phyloP scores from a whole-genome alignment of 768 basidiomycete genomes.

The Melanogaster broomeanus region DNA sequence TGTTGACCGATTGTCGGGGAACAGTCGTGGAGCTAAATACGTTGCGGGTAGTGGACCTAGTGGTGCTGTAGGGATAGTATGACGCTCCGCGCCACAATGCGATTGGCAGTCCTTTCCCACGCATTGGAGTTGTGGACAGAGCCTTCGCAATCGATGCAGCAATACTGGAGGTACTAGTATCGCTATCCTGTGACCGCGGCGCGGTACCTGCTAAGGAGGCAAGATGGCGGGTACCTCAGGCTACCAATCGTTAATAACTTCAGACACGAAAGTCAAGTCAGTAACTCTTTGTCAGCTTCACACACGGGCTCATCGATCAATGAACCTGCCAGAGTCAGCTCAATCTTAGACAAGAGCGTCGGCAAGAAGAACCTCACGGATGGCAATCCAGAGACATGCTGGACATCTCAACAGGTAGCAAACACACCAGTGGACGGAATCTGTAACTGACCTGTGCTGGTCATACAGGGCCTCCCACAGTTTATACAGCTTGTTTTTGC shows the following conservation, averaged over 20 bases:
- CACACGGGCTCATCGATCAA: background rate
- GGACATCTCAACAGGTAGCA: conserved; percentile 77
- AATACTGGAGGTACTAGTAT: background rate
- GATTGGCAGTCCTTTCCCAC: conserved; percentile 15
- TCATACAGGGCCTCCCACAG: conserved; percentile 72
- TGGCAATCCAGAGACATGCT: conserved; percentile 75
- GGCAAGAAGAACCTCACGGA: conserved; percentile 74
- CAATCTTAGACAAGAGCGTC: conserved; percentile 71
- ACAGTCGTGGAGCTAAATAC: background rate
- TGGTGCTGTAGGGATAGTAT: background rate
- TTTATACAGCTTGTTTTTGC: conserved; percentile 66
- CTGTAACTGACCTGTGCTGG: conserved; percentile 2
- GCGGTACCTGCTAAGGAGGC: conserved; percentile 2
- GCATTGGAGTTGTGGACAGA: too few species aligned
- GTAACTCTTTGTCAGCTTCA: conserved; percentile 44
- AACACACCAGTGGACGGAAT: conserved; percentile 6
- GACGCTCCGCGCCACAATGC: background rate
- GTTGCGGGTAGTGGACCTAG: background rate
- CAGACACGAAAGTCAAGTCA: conserved; percentile 31
- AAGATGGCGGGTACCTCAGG: conserved; percentile 22
- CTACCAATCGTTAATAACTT: conserved; percentile 23
- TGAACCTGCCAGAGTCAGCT: conserved; percentile 64
- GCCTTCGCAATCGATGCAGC: too few species aligned
- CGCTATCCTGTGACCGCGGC: too few species aligned
- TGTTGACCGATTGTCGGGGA: background rate